These are phyloP conservation scores for Scedosporium apiospermum DNA, from an alignment of 2,329 filamentous ascomycete genomes.

Conservation along the genomic window DNA sequence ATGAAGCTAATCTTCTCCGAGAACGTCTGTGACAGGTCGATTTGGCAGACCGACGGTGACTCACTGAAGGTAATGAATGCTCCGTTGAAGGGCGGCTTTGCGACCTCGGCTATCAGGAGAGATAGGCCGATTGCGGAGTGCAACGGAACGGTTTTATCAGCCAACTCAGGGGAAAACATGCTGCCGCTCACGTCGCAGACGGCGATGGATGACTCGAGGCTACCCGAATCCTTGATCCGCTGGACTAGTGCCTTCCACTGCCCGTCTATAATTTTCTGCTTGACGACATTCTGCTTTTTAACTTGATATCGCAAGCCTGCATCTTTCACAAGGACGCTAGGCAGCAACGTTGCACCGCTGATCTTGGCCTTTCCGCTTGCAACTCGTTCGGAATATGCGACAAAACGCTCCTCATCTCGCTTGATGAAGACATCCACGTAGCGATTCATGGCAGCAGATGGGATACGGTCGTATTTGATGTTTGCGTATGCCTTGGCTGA, in stretches of 20 bases:
- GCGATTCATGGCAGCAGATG: constrained; percentile 46
- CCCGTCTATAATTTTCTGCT: constrained; percentile 24
- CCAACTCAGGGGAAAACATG: constrained; percentile 30
- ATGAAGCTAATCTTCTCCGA: constrained; percentile 30
- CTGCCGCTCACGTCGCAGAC: constrained; percentile 49
- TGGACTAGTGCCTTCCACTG: constrained; percentile 51
- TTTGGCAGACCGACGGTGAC: constrained; percentile 26
- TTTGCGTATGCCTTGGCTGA: constrained; percentile 31
- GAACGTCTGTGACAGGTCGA: constrained; percentile 29
- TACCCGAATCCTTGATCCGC: constrained; percentile 45
- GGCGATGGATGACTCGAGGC: constrained; percentile 41
- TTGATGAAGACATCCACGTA: constrained; percentile 37
- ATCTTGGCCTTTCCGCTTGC: constrained; percentile 37
- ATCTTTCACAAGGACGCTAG: constrained; percentile 34
- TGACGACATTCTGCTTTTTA: constrained; percentile 14
- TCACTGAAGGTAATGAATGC: constrained; percentile 45
- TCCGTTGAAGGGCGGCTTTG: constrained; percentile 41
- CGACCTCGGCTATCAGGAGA: constrained; percentile 43
- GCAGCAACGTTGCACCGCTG: constrained; percentile 45
- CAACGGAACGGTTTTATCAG: constrained; percentile 38
- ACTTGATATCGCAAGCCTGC: not conserved
- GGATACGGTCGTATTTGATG: constrained; percentile 48
- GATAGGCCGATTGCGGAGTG: constrained; percentile 47
- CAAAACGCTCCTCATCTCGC: constrained; percentile 41
- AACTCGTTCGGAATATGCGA: constrained; percentile 37